Base-by-base conservation (phyloP, 495 filamentous ascomycete species). In the Penicillium malachiteum region DNA sequence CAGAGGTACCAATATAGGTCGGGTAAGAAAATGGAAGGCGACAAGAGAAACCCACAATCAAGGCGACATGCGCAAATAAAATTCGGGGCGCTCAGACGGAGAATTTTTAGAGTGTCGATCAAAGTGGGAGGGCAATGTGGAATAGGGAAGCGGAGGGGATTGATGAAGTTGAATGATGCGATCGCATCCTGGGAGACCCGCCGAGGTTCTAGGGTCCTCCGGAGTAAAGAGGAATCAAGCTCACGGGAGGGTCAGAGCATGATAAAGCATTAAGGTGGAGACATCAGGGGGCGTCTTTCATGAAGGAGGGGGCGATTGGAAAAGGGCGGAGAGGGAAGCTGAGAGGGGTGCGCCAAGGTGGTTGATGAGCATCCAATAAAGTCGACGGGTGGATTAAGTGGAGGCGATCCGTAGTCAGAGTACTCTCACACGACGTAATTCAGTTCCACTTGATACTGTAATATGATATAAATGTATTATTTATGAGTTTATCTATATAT, bases 311-410 rank as follows among this genome's bases (percentile, higher is more conserved):
- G 39, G 47, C 33, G 34, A 49, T 31, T 47, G 30, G 35, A 52
- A 55, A 52, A 46, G 41, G 48, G 38, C 43, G 55, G 51, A 56
- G 57, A 50, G 33, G 40, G 33, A 63, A 64, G 54, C 55, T 61
- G 57, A 58, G 57, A 56, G 60, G 40, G 39, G 55, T 47, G 59
- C 21, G 21, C 60, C 60, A 60, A 63, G 56, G 53, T 44, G 37
- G 40, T 26, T 38, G 56, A 50, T 53, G 50, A 47, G 48, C 48
- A 61, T 54, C 58, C 62, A 64, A 61, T 61, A 58, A 55, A 48
- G 45, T 57, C 60, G 34, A 37, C 35, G 33, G 35, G 59, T 62
- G 54, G 55, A 50, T 54, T 57, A 38, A 21, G 57, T 57, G 54
- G 50, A 50, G 55, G 48, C 58, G 58, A 51, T 52, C 50, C 50